Evolutionary conservation across 179 eudicot species (phyloP).

Genomic region (Corrigiola litoralis): DNA sequence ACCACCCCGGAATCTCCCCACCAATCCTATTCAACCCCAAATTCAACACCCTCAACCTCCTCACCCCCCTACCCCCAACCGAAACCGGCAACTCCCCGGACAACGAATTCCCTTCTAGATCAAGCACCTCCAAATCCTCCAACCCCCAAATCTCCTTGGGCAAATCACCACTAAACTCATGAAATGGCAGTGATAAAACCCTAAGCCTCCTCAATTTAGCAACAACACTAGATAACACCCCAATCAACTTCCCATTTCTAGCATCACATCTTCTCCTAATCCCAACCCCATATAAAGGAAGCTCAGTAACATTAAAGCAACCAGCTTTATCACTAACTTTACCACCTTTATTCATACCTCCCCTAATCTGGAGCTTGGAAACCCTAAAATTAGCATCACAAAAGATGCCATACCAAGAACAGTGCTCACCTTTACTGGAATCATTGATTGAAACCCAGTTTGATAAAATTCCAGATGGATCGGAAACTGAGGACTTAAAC

Average conservation of each 20-base stretch:
- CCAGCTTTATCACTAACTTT: slow-evolving; percentile 5
- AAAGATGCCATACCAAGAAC: slow-evolving; percentile 56
- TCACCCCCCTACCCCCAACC: slow-evolving; percentile 32
- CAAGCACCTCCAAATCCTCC: slow-evolving; percentile 56
- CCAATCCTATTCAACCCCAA: slow-evolving; percentile 45
- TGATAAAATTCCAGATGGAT: slow-evolving; percentile 48
- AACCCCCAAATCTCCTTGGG: slow-evolving; percentile 50
- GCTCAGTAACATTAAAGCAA: slow-evolving; percentile 34
- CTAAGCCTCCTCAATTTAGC: slow-evolving; percentile 43
- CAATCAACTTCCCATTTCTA: slow-evolving; percentile 38
- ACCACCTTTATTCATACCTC: slow-evolving; percentile 30
- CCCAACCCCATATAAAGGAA: slow-evolving; percentile 51
- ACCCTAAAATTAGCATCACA: slow-evolving; percentile 49
- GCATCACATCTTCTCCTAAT: slow-evolving; percentile 40
- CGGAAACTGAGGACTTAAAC: slow-evolving; percentile 48
- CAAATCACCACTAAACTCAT: slow-evolving; percentile 47
- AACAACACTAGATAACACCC: slow-evolving; percentile 36
- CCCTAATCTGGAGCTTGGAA: slow-evolving; percentile 32
- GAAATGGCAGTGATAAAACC: slow-evolving; percentile 62
- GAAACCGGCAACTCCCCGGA: slow-evolving; percentile 39
- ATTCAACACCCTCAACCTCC: slow-evolving; percentile 51
- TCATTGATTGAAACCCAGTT: slow-evolving; percentile 33
- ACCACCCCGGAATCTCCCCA: slow-evolving; percentile 43
- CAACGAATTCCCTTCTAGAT: slow-evolving; percentile 61
- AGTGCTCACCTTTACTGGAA: slow-evolving; percentile 26